Base-by-base conservation (phyloP, 306 rosid genomes). In the Rosa multiflora region DNA sequence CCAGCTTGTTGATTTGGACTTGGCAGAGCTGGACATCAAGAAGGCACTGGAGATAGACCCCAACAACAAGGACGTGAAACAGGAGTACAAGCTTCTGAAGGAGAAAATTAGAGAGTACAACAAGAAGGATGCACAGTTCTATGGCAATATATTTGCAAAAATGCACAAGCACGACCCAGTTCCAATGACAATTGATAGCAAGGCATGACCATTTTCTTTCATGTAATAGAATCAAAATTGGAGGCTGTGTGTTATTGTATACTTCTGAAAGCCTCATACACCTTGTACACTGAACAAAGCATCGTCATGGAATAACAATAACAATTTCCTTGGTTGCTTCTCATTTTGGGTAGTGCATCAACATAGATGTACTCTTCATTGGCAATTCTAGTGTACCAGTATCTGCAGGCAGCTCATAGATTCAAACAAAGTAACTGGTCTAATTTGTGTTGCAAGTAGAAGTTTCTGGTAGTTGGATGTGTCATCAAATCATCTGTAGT, bases 111-210 rank as follows among this genome's bases (percentile, higher is more conserved):
- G 29, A 42, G 89, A 86, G 80, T 86, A 80, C 82, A 80, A 86
- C 79, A 86, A 83, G 83, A 86, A 52, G 47, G 89, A 86, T 15
- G 89, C 87, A 0, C 80, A 80, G 51, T 86, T 86, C 21, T 86
- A 80, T 23, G 78, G 89, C 70, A 78, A 74, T n/a, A 86, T 86
- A 63, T 86, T 86, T 64, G 76, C 83, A 4, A 81, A 82, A 79
- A 86, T 91, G 96, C 89, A 73, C 77, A 89, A 89, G 14, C 87
- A 83, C 73, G 93, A 86, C n/a, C 43, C 91, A 26, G 88, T 81
- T 72, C 88, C 95, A 43, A 84, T 86, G 92, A 53, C 86, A 6
- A 76, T 88, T 21, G 91, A 90, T 35, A 88, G 97, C 73, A 82
- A 82, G 82, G 97, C 93, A 3, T 86, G 72, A 83, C 11, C 63